phyloP scores from a whole-genome alignment of 768 basidiomycete species.

The Sarcodon sp. region DNA sequence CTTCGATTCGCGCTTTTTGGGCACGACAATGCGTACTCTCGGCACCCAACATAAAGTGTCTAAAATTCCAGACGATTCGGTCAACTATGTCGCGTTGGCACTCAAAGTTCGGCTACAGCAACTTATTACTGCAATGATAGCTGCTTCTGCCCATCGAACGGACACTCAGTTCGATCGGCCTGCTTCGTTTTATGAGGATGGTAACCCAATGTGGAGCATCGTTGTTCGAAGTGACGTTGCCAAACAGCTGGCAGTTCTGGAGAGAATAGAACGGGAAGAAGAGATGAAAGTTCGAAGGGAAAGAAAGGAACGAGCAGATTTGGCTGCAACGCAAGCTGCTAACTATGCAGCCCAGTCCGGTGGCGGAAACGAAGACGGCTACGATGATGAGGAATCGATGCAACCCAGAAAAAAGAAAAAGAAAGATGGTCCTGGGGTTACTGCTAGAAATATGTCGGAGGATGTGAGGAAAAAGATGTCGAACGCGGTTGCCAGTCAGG shows the following conservation, averaged over 20 bases:
- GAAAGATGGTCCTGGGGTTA: constrained; percentile 74
- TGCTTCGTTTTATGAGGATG: constrained; percentile 52
- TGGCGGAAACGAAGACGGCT: constrained; percentile 18
- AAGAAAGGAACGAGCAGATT: constrained; percentile 64
- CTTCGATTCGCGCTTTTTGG: constrained; percentile 56
- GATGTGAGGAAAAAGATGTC: constrained; percentile 88
- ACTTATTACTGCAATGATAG: constrained; percentile 54
- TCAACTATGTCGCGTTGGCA: constrained; percentile 71
- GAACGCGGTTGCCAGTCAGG: constrained; percentile 80
- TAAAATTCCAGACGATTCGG: constrained; percentile 54
- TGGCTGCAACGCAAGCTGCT: constrained; percentile 58
- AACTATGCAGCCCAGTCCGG: constrained; percentile 45
- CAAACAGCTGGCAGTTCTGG: constrained; percentile 65
- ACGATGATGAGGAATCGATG: constrained; percentile 33
- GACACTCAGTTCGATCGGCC: constrained; percentile 59
- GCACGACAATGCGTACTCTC: constrained; percentile 54
- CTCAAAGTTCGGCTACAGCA: constrained; percentile 64
- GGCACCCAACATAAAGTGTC: constrained; percentile 58
- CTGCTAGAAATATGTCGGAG: constrained; percentile 82
- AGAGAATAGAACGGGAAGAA: constrained; percentile 75
- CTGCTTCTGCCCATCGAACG: constrained; percentile 54
- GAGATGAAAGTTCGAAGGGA: constrained; percentile 65
- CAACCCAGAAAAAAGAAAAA: constrained; percentile 65
- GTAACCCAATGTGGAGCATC: constrained; percentile 74
- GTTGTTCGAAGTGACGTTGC: constrained; percentile 66